These are phyloP conservation scores for Globisporangium barbulae DNA, from an alignment of 352 stramenopile species.

Conservation along the genomic window DNA sequence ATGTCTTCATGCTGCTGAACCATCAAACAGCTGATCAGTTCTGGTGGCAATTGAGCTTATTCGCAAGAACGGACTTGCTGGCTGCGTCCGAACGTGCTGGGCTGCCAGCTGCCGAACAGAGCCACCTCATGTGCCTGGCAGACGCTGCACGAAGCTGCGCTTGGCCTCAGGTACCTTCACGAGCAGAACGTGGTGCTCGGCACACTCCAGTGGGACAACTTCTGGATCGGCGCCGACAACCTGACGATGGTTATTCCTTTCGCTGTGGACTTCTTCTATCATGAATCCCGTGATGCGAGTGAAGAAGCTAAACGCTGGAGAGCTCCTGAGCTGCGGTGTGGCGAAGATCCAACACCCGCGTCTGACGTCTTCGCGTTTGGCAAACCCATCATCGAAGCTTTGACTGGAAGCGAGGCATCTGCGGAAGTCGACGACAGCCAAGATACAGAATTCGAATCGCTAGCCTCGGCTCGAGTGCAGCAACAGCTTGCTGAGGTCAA, in stretches of 20 bases:
- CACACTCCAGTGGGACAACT: background rate
- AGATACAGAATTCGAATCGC: background rate
- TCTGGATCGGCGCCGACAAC: background rate
- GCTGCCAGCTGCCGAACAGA: constrained; percentile 40
- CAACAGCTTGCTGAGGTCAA: too few relatives aligned
- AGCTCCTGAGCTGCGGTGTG: background rate
- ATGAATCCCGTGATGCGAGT: background rate
- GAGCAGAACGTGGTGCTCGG: background rate
- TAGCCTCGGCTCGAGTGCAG: too few relatives aligned
- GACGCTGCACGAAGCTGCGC: background rate
- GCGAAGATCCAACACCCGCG: background rate
- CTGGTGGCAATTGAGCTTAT: constrained; percentile 11
- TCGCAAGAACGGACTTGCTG: constrained; percentile 29
- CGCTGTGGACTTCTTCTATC: background rate
- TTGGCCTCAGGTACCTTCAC: background rate
- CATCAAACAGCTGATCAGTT: constrained; percentile 12
- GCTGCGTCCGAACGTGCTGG: constrained; percentile 31
- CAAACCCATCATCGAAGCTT: background rate
- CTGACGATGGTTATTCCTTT: background rate
- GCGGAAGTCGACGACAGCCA: background rate
- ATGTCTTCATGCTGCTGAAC: background rate
- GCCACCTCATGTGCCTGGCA: constrained; percentile 14
- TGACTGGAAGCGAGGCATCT: background rate
- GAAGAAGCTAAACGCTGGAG: background rate
- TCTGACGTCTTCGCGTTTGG: background rate